Percentiles rank a stretch among this genome's conserved stretches.
These are phyloP conservation scores for Coccomyxa sp. DNA, from an alignment of 139 green algal genomes.

Conservation along the genomic window DNA sequence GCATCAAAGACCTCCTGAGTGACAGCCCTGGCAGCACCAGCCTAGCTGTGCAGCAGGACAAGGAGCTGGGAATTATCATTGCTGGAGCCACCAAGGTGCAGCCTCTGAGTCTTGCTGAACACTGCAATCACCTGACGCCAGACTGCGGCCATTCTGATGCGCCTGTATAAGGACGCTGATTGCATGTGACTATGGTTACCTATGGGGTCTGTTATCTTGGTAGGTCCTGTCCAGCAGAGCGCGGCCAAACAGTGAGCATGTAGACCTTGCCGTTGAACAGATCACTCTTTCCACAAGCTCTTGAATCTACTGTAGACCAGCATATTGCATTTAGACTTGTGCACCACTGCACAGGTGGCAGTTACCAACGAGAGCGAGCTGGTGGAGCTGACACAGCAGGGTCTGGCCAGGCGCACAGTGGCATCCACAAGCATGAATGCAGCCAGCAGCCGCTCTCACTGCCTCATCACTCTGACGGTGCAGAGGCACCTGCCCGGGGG, in stretches of 20 bases:
- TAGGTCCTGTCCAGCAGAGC: not conserved
- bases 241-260: not conserved
- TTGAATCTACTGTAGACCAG: not conserved
- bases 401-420: slow-evolving; percentile 41
- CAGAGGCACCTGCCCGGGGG: slow-evolving; percentile 40
- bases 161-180: not conserved
- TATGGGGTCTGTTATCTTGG: not conserved
- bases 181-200: not conserved
- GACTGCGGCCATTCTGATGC: not conserved
- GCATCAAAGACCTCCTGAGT: slow-evolving; percentile 66
- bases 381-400: slow-evolving; percentile 41
- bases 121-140: too few species aligned
- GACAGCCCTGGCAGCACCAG: slow-evolving; percentile 37
- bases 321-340: not conserved
- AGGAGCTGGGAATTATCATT: slow-evolving; percentile 19
- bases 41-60: slow-evolving; percentile 22
- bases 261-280: not conserved
- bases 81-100: slow-evolving; percentile 35
- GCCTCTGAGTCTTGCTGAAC: too few species aligned
- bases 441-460: slow-evolving; percentile 62
- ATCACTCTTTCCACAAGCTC: not conserved
- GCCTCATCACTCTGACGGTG: slow-evolving; percentile 62
- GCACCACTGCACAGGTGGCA: slow-evolving; percentile 28
- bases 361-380: slow-evolving; percentile 58
- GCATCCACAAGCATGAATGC: slow-evolving; percentile 57